A percentile compares a stretch with the other conserved stretches of the same genome.
phyloP scores from a whole-genome alignment of 2,329 filamentous ascomycete species.

The Penicillium thymicola region DNA sequence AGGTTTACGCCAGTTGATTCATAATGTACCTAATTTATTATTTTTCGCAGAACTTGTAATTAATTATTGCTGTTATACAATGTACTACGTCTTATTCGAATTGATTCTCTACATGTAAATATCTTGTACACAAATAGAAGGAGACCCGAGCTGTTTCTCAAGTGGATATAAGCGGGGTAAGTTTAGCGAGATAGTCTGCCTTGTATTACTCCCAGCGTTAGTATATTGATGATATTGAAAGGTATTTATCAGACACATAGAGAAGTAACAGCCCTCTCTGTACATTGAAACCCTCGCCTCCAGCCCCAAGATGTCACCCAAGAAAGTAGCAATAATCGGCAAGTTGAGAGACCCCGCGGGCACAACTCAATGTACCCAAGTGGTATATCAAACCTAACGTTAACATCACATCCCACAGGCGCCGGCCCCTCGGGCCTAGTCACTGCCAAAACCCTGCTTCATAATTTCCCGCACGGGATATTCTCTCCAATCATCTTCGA shows the following conservation, averaged over 20 bases:
- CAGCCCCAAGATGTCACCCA: conserved; percentile 25
- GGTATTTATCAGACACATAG: neutral
- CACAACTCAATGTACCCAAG: neutral
- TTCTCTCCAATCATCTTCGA: conserved; percentile 73
- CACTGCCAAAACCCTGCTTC: conserved; percentile 69
- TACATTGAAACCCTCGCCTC: neutral
- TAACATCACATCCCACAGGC: conserved; percentile 44
- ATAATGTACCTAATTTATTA: neutral
- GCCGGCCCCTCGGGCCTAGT: conserved; percentile 67
- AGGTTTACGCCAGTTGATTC: neutral
- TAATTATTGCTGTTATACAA: neutral
- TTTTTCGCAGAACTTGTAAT: neutral
- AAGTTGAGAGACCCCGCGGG: conserved; percentile 1
- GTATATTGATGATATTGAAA: neutral
- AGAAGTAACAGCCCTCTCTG: neutral
- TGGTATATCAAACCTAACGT: neutral
- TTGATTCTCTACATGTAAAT: neutral
- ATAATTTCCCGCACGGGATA: conserved; percentile 50
- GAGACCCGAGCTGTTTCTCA: neutral
- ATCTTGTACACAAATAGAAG: neutral
- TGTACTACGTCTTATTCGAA: neutral
- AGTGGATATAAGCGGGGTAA: conserved; percentile 9
- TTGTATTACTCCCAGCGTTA: neutral
- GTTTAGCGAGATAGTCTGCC: neutral
- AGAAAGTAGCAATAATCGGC: conserved; percentile 55